Evolutionary conservation across 805 yeast genomes (phyloP), one percentile per base, ranked within the genome.

Genomic region (Candida piceae): DNA sequence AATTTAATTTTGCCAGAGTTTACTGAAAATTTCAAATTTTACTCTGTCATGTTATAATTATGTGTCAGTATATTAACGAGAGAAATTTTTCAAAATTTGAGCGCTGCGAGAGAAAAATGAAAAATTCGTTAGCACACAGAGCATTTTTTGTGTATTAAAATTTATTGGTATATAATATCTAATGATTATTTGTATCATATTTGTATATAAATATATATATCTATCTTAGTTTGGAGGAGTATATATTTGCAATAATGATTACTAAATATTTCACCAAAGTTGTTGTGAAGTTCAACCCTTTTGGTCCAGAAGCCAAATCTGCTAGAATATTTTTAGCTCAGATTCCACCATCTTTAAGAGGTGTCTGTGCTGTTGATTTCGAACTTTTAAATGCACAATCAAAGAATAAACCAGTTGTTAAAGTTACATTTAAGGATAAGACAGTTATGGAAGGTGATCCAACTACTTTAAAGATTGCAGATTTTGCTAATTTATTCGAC

Each of bases 261-360:
- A 90, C 97, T 27, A 87, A 86, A 62, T 89, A 83, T 64, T 86
- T 90, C 65, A 70, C 88, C 24, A 77, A 78, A 46, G 86, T 87
- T 7, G 67, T 69, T 30, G 84, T 90, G 29, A 78, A 70, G 53
- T 86, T 89, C 70, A 78, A 84, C 58, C 96, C 96, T 1, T 71
- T 83, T 45, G 75, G 78, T 1, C 61, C 69, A 20, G 84, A 83
- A 47, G 93, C 88, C 30, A 84, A 81, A 59, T 68, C 84, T 6
- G 88, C 95, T 5, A 76, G 97, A 50, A 66, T 84, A 7, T 80
- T 89, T 50, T 70, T 89, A 31, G 72, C 93, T 9, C 72, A 85
- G 36, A 75, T 89, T 29, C 97, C 97, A 9, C 87, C 93, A 6
- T 66, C 78, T 21, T 67, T 79, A 50, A 80, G 82, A 50, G 67